Percentiles rank a stretch among this genome's conserved stretches.
These are phyloP conservation scores for Tuber indicum DNA, from an alignment of 495 filamentous ascomycete genomes.

Conservation along the genomic window DNA sequence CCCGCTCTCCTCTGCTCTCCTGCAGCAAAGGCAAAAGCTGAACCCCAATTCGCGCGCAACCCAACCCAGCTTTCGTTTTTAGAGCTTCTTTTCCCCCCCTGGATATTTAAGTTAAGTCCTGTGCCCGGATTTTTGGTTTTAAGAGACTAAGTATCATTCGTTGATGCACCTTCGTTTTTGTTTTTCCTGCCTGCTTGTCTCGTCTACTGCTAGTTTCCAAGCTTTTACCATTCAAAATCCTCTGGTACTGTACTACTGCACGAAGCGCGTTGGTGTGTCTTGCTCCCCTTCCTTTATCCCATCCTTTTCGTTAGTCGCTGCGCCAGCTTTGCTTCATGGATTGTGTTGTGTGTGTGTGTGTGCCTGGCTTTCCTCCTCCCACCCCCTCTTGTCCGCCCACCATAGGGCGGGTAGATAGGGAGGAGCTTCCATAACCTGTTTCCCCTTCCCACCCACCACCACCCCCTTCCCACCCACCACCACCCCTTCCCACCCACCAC, in stretches of 20 bases:
- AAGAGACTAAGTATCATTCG: constrained; percentile 7
- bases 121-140: constrained; percentile 26
- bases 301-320: background rate
- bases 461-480: background rate
- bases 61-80: constrained; percentile 17
- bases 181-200: background rate
- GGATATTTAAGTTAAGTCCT: constrained; percentile 32
- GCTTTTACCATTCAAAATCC: background rate
- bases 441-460: constrained; percentile 1
- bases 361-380: background rate
- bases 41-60: constrained; percentile 10
- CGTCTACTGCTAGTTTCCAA: background rate
- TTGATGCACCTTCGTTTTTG: background rate
- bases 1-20: constrained; percentile 12
- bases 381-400: constrained; percentile 19
- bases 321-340: background rate
- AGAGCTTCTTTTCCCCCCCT: constrained; percentile 15
- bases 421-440: constrained; percentile 12
- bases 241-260: background rate
- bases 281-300: background rate
- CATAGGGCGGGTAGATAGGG: constrained; percentile 18
- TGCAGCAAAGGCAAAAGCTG: constrained; percentile 14
- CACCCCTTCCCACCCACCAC: constrained; percentile 2
- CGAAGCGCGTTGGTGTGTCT: constrained; percentile 1
- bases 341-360: background rate